Base-by-base conservation (phyloP, 129 eudicot species). In the Solidago caesia region DNA sequence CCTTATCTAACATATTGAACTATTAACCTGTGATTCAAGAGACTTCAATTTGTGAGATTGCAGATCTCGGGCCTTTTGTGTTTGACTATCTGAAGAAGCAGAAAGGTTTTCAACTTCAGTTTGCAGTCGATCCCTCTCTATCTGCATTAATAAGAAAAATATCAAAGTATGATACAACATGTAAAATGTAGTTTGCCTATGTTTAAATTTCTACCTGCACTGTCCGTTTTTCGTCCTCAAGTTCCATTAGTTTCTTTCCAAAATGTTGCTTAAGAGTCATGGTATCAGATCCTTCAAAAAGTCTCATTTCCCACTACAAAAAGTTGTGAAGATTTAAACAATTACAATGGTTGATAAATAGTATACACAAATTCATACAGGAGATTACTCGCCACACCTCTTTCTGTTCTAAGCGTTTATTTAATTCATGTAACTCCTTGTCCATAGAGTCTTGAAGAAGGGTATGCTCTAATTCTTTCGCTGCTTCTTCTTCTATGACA, bases 261-360 rank as follows among this genome's bases (percentile, higher is more conserved):
- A 91, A 95, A 80, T 95, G 99, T 81, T 91, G 99, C 84, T 95
- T 95, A 63, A 95, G 97, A 73, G 97, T 82, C 82, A 81, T 83
- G 43, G 99, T 81, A 78, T 91, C 99, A 64, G 57, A 79, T 59
- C 90, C 99, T 72, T 87, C 97, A 80, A 89, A 79, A 77, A 82
- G 92, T 79, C 86, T 95, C 97, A 95, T 95, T 84, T 95, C 97
- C 44, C 96, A 87, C 97, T 93, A 86, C 85, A 87, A 13, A 74
- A 74, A 67, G 12, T 62, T 49, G 16, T 46, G 62, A 39, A 25
- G 42, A 71, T 56, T 73, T 61, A 47, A 61, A 55, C 45, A 66
- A 52, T 53, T 14, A 13, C 11, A 11, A 64, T 42, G 47, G 16
- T 53, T 66, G 43, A 58, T 56, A 57, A 68, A 44, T 44, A 45